These are phyloP conservation scores for Monsonia emarginata DNA, from an alignment of 441 rosid genomes.

Conservation along the genomic window DNA sequence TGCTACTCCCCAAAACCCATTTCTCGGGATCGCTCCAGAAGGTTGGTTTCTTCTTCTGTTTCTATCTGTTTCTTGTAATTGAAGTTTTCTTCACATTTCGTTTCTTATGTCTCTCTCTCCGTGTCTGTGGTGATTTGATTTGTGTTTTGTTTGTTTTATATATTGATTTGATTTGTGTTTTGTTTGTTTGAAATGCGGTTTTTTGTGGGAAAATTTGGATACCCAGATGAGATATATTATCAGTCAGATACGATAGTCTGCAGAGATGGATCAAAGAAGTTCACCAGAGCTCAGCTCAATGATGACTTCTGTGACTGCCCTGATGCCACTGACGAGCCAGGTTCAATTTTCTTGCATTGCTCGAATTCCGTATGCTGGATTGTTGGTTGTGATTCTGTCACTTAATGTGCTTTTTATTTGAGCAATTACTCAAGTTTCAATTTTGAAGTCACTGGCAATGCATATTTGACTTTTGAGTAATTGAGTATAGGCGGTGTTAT, in stretches of 20 bases:
- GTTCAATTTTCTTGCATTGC: background rate
- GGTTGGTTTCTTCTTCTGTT: too few relatives aligned
- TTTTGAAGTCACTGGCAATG: background rate
- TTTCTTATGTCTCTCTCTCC: too few relatives aligned
- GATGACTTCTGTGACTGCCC: constrained; percentile 7
- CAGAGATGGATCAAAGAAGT: background rate
- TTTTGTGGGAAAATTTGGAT: background rate
- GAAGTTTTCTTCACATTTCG: too few relatives aligned
- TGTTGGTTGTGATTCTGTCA: background rate
- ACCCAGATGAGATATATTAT: constrained; percentile 1
- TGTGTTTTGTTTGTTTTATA: background rate
- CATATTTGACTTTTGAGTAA: background rate
- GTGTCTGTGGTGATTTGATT: constrained; percentile 8
- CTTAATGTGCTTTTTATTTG: background rate
- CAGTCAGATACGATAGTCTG: background rate
- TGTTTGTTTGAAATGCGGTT: background rate
- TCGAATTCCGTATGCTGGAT: background rate
- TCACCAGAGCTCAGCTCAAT: constrained; percentile 7
- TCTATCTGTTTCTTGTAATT: too few relatives aligned
- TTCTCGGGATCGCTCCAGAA: constrained; percentile 62
- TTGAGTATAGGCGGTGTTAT: background rate
- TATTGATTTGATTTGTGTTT: background rate
- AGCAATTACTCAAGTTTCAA: background rate
- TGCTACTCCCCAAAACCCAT: constrained; percentile 35
- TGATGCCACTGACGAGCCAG: constrained; percentile 7